phyloP scores from a whole-genome alignment of 139 green algal genomes.

The Astrephomene gubernaculifera region DNA sequence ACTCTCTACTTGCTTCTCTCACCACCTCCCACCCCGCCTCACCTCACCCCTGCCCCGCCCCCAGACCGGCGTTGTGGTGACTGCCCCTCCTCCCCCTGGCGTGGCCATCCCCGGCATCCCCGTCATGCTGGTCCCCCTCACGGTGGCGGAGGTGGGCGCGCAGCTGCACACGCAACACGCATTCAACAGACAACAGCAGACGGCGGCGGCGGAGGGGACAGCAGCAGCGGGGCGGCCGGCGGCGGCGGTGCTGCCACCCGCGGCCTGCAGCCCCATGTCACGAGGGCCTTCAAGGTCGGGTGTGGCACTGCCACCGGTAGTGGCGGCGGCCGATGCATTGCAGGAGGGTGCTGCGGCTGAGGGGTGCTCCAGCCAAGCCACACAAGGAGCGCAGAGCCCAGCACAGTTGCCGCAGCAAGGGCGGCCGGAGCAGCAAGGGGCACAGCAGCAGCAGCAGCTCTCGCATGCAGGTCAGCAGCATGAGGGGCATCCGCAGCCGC shows the following conservation, averaged over 20 bases:
- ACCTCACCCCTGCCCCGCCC: neutral
- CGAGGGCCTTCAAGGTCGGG: too few relatives aligned
- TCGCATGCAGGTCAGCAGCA: too few relatives aligned
- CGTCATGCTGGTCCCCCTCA: conserved; percentile 48
- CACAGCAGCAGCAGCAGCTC: too few relatives aligned
- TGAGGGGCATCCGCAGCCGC: too few relatives aligned
- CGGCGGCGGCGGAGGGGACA: neutral
- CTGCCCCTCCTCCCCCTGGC: conserved; percentile 2
- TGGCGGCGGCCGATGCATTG: neutral
- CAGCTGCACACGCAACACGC: neutral
- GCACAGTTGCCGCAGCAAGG: too few relatives aligned
- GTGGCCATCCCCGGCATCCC: conserved; percentile 36
- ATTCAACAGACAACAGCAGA: neutral
- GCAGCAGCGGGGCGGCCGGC: neutral
- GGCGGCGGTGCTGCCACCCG: neutral
- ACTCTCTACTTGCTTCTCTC: too few relatives aligned
- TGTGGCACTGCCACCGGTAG: neutral
- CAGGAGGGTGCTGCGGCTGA: too few relatives aligned
- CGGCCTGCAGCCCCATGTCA: neutral
- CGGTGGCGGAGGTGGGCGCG: conserved; percentile 26
- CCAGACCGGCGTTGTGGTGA: conserved; percentile 19
- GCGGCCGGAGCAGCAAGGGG: too few relatives aligned
- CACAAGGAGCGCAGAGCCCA: too few relatives aligned
- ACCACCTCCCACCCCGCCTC: too few relatives aligned
- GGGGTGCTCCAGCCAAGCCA: too few relatives aligned